Evolutionary conservation across 2,329 filamentous ascomycete genomes (phyloP).

Genomic region (Cladobotryum mycophilum): DNA sequence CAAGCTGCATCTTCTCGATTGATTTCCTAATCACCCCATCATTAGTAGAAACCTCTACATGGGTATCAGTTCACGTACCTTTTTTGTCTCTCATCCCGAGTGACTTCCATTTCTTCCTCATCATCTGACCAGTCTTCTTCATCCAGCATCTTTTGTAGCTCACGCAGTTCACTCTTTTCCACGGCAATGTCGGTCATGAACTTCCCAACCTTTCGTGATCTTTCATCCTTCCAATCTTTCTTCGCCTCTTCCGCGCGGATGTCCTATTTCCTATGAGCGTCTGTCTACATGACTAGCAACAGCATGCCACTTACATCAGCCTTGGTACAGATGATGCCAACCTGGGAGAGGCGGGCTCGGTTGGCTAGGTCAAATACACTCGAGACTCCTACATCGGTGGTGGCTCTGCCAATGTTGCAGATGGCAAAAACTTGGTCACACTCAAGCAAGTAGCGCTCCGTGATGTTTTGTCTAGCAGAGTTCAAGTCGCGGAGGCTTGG

Average conservation of each 20-base stretch:
- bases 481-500: conserved; percentile 42
- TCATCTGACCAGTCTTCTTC: conserved; percentile 7
- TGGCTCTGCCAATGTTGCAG: conserved; percentile 35
- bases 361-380: conserved; percentile 36
- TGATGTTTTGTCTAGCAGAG: conserved; percentile 35
- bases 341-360: conserved; percentile 30
- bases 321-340: conserved; percentile 38
- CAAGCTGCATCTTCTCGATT: conserved; percentile 11
- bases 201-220: conserved; percentile 13
- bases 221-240: conserved; percentile 24
- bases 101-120: conserved; percentile 2
- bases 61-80: not conserved
- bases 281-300: not conserved
- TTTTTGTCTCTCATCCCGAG: conserved; percentile 8
- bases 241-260: conserved; percentile 27
- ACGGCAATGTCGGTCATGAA: conserved; percentile 13
- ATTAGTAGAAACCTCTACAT: too few relatives aligned
- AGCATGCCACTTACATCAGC: conserved; percentile 29
- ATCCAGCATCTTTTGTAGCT: conserved; percentile 10
- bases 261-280: conserved; percentile 17
- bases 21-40: not conserved
- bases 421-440: conserved; percentile 44
- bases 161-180: conserved; percentile 5
- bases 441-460: conserved; percentile 37
- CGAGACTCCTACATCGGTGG: conserved; percentile 34